phyloP scores from a whole-genome alignment of 768 basidiomycete species.

The Calvatia gigantea region DNA sequence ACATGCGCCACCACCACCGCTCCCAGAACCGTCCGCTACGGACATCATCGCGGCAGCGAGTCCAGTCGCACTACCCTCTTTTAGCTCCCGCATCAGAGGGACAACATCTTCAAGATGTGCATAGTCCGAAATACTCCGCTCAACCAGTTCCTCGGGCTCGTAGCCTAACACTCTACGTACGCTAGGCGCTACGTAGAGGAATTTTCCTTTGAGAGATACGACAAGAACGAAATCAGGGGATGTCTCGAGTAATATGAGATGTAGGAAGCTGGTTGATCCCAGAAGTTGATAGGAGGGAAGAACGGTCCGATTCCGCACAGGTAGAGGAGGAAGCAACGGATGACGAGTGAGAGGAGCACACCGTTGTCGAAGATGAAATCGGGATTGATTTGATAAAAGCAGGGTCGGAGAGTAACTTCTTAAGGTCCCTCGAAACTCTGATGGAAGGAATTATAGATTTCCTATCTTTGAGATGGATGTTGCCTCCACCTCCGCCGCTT shows the following conservation, averaged over 20 bases:
- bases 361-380: conserved; percentile 36
- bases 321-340: conserved; percentile 15
- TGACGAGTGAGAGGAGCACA: conserved; percentile 21
- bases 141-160: conserved; percentile 79
- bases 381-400: conserved; percentile 47
- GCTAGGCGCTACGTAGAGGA: conserved; percentile 89
- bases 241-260: conserved; percentile 56
- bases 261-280: conserved; percentile 47
- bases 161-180: conserved; percentile 81
- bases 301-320: conserved; percentile 16
- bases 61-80: conserved; percentile 51
- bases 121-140: conserved; percentile 72
- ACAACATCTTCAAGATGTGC: conserved; percentile 90
- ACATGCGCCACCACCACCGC: conserved; percentile 5
- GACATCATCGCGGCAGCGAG: conserved; percentile 12
- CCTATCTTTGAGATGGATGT: conserved; percentile 21
- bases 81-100: conserved; percentile 88
- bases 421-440: conserved; percentile 51
- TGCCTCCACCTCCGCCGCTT: too few relatives aligned
- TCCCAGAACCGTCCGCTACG: conserved; percentile 10
- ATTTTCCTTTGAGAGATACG: conserved; percentile 86
- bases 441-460: conserved; percentile 27
- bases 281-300: conserved; percentile 9
- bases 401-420: conserved; percentile 41
- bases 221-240: conserved; percentile 85